Evolutionary conservation across 495 filamentous ascomycete species (phyloP), one percentile per base, ranked within the genome.

Genomic region (Tirmania nivea): DNA sequence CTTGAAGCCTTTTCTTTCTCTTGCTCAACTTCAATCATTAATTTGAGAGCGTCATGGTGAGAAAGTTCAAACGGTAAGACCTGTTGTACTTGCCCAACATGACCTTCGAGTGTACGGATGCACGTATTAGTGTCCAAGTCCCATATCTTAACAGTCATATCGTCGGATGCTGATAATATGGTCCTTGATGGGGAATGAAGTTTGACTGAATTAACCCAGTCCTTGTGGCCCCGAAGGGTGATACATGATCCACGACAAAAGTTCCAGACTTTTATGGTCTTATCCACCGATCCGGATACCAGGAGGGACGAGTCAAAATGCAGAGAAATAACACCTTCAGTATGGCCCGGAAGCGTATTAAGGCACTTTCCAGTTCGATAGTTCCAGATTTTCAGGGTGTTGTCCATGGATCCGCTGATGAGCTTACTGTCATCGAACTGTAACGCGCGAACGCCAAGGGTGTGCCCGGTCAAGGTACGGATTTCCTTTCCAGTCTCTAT

Each of bases 31-130:
- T 93, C 87, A 3, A 8, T 14, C 12, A 14, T 45, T 45, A 45
- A 45, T 45, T 14, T 14, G 17, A 14, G 14, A 19, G 3, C 39
- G 17, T 45, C 39, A 19, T 14, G 17, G 4, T 19, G 14, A 31
- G 48, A 50, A 19, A 78, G 70, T 0, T 89, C 85, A 37, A 96
- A 69, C 1, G 80, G 74, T 19, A 90, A 67, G 11, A 94, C 80
- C 62, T 94, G 86, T 61, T 96, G 92, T 1, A 96, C 89, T 56
- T 92, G 87, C 34, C 87, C 90, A 21, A 95, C 85, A 58, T 96
- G 90, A n/a, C 87, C 88, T 0, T 55, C 37, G 64, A 87, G 94
- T 1, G 78, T 80, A 50, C 78, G 75, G 57, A 95, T 77, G 60
- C 83, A 88, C 10, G 70, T 65, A 57, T 77, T 78, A 10, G 80